Conservation (phyloP, 2,329 filamentous ascomycete genomes). For the Helotiales sp. region DNA sequence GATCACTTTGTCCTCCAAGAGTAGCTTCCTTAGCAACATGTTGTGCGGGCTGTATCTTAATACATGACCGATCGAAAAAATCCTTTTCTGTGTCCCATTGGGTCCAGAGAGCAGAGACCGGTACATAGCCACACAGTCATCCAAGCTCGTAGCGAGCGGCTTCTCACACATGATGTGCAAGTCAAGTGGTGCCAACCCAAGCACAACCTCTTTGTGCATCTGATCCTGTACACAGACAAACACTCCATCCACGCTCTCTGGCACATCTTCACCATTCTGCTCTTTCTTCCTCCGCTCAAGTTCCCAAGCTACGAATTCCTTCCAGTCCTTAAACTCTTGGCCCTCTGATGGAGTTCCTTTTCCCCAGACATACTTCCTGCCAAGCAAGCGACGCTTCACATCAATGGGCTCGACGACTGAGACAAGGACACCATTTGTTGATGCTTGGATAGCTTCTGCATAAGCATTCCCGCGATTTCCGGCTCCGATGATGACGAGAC, state of each 20-base stretch:
- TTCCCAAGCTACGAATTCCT: slow-evolving; percentile 73
- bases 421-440: slow-evolving; percentile 53
- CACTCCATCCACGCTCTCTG: slow-evolving; percentile 50
- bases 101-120: slow-evolving; percentile 46
- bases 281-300: slow-evolving; percentile 54
- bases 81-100: slow-evolving; percentile 38
- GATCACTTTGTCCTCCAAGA: slow-evolving; percentile 72
- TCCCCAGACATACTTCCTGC: slow-evolving; percentile 71
- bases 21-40: slow-evolving; percentile 73
- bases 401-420: slow-evolving; percentile 80
- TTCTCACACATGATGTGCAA: slow-evolving; percentile 95
- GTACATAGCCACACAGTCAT: slow-evolving; percentile 76
- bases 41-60: slow-evolving; percentile 92
- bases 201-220: slow-evolving; percentile 80
- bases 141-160: slow-evolving; percentile 76
- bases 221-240: slow-evolving; percentile 81
- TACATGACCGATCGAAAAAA: slow-evolving; percentile 93
- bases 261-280: slow-evolving; percentile 44
- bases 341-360: slow-evolving; percentile 36
- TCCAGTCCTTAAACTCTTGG: slow-evolving; percentile 68
- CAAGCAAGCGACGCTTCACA: slow-evolving; percentile 74
- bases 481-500: slow-evolving; percentile 77
- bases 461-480: slow-evolving; percentile 79
- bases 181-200: slow-evolving; percentile 66
- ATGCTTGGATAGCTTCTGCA: slow-evolving; percentile 61